phyloP scores from a whole-genome alignment of 176 grass and related monocot species.

The Avena atlantica region DNA sequence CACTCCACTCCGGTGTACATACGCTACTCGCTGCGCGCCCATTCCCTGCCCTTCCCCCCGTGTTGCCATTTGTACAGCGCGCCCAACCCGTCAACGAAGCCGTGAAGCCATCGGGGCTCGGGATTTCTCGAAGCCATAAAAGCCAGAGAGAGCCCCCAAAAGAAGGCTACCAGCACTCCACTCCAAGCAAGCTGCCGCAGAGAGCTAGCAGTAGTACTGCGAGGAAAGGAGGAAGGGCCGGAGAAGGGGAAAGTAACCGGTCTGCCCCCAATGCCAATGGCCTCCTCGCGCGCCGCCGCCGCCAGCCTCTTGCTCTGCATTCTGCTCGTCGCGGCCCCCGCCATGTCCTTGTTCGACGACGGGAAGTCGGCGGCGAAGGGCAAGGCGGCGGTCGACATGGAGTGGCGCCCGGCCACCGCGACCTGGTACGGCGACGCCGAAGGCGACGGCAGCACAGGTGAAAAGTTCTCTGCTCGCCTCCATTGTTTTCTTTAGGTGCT shows the following conservation, averaged over 20 bases:
- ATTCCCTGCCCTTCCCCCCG: neutral
- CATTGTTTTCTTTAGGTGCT: neutral
- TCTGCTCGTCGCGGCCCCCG: constrained; percentile 19
- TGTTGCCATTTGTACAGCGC: constrained; percentile 46
- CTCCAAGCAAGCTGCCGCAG: constrained; percentile 27
- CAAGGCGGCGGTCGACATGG: constrained; percentile 50
- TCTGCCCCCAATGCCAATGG: constrained; percentile 20
- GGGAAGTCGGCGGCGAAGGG: constrained; percentile 14
- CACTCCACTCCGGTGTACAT: neutral
- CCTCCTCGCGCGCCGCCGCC: constrained; percentile 38
- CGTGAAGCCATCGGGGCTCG: constrained; percentile 32
- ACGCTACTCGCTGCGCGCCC: neutral
- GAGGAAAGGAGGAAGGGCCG: neutral
- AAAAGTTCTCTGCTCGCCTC: constrained; percentile 33
- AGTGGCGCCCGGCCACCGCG: constrained; percentile 91
- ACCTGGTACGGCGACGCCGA: constrained; percentile 94
- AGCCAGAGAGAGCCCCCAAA: constrained; percentile 35
- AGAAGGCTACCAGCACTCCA: constrained; percentile 35
- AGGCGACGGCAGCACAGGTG: constrained; percentile 94
- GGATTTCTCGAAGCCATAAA: constrained; percentile 73
- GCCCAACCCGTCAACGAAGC: neutral
- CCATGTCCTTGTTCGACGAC: constrained; percentile 33
- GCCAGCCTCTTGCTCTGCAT: constrained; percentile 38
- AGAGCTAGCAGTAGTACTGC: neutral
- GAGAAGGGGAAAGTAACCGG: neutral